Evolutionary conservation across 805 yeast species (phyloP), one percentile per base, ranked within the genome.

Genomic region (Cephaloascus albidus): DNA sequence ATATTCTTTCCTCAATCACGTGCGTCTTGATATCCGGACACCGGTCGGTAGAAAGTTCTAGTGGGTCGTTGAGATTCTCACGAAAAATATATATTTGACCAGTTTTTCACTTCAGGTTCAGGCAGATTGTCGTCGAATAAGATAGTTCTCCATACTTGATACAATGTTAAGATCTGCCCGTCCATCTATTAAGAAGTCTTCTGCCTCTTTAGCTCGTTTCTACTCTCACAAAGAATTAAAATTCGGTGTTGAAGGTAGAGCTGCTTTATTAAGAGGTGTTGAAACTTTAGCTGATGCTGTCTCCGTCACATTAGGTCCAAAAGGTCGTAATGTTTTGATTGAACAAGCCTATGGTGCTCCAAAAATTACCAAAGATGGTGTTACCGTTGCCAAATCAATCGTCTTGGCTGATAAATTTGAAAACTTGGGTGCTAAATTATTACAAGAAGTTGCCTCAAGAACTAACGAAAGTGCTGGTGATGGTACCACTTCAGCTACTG

Each of bases 361-460:
- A 53, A 90, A 90, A 72, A 90, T 90, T 74, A 90, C 98, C 65
- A 90, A 90, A 71, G 98, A 90, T 62, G 98, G 98, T 76, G 97
- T 88, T 38, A 87, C 97, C 36, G 97, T 90, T 43, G 98, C 98
- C 45, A 78, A 74, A 56, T 80, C 94, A 40, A 78, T 90, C 53
- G 75, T 77, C 33, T 70, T 93, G 50, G 69, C 82, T 60, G 94
- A 93, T 71, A 86, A 82, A 64, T 90, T 89, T 55, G 97, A 90
- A 71, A 90, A 90, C 67, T 72, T 93, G 72, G 98, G 98, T 44
- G 96, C 96, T 42, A 86, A 85, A 69, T 74, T 90, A 49, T 70
- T 90, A 55, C 97, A 89, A 68, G 97, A 93, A 60, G 97, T 93
- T 43, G 96, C 97, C 34, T 80, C 94, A 52, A 90, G 85, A 76